These are phyloP conservation scores for Yueomyces sp. DNA, from an alignment of 805 yeast species.

Conservation along the genomic window DNA sequence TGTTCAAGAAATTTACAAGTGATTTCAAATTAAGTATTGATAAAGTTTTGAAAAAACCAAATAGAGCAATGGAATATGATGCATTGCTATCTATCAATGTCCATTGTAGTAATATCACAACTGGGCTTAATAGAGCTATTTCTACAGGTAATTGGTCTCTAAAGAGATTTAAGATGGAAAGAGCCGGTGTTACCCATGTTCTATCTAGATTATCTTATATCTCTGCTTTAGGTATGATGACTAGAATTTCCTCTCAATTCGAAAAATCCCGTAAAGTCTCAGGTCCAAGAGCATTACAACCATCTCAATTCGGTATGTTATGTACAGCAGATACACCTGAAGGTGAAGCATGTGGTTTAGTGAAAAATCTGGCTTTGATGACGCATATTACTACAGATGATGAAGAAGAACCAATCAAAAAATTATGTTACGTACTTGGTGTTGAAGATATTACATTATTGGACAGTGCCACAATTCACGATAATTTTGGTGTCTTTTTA, in stretches of 20 bases:
- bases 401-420: slow-evolving; percentile 79
- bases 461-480: slow-evolving; percentile 73
- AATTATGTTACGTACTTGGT: slow-evolving; percentile 69
- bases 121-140: slow-evolving; percentile 89
- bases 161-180: slow-evolving; percentile 97
- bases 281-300: slow-evolving; percentile 97
- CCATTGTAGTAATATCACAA: slow-evolving; percentile 85
- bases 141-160: slow-evolving; percentile 99
- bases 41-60: slow-evolving; percentile 85
- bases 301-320: slow-evolving; percentile 97
- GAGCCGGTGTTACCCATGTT: slow-evolving; percentile 98
- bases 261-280: slow-evolving; percentile 96
- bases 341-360: slow-evolving; percentile 99
- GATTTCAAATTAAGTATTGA: slow-evolving; percentile 93
- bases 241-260: slow-evolving; percentile 96
- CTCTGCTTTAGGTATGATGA: slow-evolving; percentile 98
- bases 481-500: slow-evolving; percentile 71
- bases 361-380: slow-evolving; percentile 92
- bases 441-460: slow-evolving; percentile 74
- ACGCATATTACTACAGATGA: slow-evolving; percentile 98
- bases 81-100: slow-evolving; percentile 81
- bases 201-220: slow-evolving; percentile 83
- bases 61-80: slow-evolving; percentile 89
- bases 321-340: slow-evolving; percentile 99
- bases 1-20: slow-evolving; percentile 88